Percentiles rank a stretch among this genome's conserved stretches.
Conservation (phyloP, 2,329 filamentous ascomycete genomes). For the Nannizzia gypsea region DNA sequence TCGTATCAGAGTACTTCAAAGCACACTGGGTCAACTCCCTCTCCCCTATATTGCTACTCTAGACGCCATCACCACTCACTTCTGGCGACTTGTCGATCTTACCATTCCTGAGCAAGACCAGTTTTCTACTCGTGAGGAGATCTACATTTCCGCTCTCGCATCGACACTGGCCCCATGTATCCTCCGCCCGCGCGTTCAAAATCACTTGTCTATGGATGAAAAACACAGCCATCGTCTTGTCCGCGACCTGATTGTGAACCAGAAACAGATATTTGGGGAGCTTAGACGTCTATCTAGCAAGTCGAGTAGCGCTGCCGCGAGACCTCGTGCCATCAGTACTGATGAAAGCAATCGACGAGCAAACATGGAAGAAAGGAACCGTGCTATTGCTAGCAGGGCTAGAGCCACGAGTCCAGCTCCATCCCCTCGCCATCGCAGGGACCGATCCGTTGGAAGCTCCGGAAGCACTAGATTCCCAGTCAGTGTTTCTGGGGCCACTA, state of each 20-base stretch:
- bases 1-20: conserved; percentile 82
- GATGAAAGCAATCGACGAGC: conserved; percentile 92
- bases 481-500: conserved; percentile 48
- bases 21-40: conserved; percentile 84
- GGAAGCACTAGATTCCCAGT: conserved; percentile 76
- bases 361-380: conserved; percentile 85
- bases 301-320: conserved; percentile 24
- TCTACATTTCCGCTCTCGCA: conserved; percentile 65
- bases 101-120: conserved; percentile 92
- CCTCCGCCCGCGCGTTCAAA: conserved; percentile 75
- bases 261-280: conserved; percentile 89
- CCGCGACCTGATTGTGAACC: conserved; percentile 83
- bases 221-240: conserved; percentile 83
- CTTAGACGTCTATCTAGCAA: conserved; percentile 59
- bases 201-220: conserved; percentile 87
- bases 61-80: conserved; percentile 95
- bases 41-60: conserved; percentile 98
- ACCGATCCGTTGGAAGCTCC: conserved; percentile 54
- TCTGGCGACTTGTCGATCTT: conserved; percentile 88
- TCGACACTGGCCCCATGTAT: conserved; percentile 70
- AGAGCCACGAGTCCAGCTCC: conserved; percentile 58
- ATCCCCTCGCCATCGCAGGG: conserved; percentile 54
- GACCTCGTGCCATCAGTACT: conserved; percentile 78
- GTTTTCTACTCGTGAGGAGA: conserved; percentile 75
- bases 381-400: conserved; percentile 60